These are phyloP conservation scores for Hyphopichia buzzinii DNA, from an alignment of 1,139 yeast genomes.

Conservation along the genomic window DNA sequence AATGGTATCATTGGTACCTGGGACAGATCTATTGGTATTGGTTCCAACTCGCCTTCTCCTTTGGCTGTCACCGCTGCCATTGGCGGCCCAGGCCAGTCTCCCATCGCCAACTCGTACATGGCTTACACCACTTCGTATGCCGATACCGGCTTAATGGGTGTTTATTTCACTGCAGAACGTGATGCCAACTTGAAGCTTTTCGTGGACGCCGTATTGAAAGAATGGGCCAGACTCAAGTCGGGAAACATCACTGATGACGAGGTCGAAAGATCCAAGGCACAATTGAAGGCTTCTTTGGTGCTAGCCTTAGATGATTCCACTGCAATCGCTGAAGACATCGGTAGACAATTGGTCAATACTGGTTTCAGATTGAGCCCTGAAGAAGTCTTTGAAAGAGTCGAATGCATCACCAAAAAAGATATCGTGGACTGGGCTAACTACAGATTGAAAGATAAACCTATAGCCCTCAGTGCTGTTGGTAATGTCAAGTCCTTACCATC, in stretches of 20 bases:
- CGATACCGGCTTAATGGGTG: constrained; percentile 97
- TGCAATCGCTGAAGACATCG: constrained; percentile 96
- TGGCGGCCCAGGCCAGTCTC: constrained; percentile 47
- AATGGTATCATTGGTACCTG: constrained; percentile 97
- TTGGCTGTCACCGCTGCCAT: constrained; percentile 75
- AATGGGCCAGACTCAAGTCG: constrained; percentile 81
- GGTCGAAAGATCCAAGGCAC: constrained; percentile 92
- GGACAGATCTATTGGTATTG: constrained; percentile 89
- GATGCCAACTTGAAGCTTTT: constrained; percentile 63
- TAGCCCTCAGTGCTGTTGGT: constrained; percentile 90
- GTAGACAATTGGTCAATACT: constrained; percentile 93
- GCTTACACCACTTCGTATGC: constrained; percentile 96
- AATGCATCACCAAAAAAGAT: constrained; percentile 73
- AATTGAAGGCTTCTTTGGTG: constrained; percentile 85
- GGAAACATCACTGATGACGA: constrained; percentile 81
- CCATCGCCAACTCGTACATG: constrained; percentile 90
- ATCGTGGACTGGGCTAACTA: constrained; percentile 88
- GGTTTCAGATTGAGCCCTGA: constrained; percentile 90
- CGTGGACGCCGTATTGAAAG: constrained; percentile 73
- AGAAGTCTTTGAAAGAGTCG: constrained; percentile 84
- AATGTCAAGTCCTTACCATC: constrained; percentile 65
- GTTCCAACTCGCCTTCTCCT: constrained; percentile 71
- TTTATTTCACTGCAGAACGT: constrained; percentile 82
- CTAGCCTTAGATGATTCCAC: constrained; percentile 92
- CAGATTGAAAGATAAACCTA: constrained; percentile 71